Conservation (phyloP, 352 stramenopile species). For the Pythium sp. region DNA sequence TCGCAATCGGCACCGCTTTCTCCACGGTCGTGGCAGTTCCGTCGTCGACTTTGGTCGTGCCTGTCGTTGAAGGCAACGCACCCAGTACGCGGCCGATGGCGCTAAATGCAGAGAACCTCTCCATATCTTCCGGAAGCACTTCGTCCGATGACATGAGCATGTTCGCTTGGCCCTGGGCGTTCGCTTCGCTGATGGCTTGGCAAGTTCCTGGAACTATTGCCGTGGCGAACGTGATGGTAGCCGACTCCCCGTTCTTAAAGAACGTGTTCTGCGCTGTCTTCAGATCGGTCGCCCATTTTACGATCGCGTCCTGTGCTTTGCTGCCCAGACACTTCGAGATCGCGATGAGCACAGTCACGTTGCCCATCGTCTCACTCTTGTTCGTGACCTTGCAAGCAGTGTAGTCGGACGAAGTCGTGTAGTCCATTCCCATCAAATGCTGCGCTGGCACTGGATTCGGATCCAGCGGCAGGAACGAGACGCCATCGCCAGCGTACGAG, state of each 20-base stretch:
- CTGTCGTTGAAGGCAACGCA: background rate
- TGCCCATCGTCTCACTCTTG: constrained; percentile 8
- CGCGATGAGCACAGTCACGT: constrained; percentile 37
- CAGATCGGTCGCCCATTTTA: constrained; percentile 31
- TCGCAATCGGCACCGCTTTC: constrained; percentile 5
- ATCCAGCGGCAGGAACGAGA: constrained; percentile 14
- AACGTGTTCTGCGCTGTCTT: constrained; percentile 1
- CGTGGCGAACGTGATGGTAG: background rate
- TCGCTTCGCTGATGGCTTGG: constrained; percentile 28
- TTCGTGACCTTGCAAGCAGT: constrained; percentile 2
- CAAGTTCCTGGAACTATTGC: constrained; percentile 34
- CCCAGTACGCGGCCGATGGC: constrained; percentile 6
- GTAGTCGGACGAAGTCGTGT: too few species aligned
- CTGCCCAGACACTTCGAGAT: constrained; percentile 60
- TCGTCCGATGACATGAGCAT: constrained; percentile 1
- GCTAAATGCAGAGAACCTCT: constrained; percentile 10
- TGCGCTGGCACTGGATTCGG: constrained; percentile 3
- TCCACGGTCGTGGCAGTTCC: background rate
- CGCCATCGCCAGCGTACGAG: constrained; percentile 9
- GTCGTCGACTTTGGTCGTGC: background rate
- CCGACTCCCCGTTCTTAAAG: background rate
- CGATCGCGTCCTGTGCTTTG: constrained; percentile 25
- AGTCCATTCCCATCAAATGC: constrained; percentile 14
- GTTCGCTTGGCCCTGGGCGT: constrained; percentile 21
- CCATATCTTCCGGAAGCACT: background rate